These are phyloP conservation scores for Cutaneotrichosporon sp. DNA, from an alignment of 1,284 basidiomycete species.

Conservation along the genomic window DNA sequence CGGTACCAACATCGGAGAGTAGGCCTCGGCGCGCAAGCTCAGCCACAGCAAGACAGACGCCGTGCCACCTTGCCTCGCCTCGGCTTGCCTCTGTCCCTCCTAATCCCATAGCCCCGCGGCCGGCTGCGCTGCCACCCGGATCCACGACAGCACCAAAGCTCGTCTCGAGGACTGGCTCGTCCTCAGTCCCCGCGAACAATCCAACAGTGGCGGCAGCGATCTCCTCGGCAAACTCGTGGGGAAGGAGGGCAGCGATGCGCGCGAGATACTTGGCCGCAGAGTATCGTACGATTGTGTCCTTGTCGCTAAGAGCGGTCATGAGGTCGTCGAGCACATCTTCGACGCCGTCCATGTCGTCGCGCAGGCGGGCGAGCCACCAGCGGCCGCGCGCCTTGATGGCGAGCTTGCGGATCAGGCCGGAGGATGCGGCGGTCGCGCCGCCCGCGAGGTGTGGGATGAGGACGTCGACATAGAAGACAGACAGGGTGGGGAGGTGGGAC, in stretches of 20 bases:
- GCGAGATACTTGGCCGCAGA: conserved; percentile 91
- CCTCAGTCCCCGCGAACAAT: conserved; percentile 59
- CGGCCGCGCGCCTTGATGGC: conserved; percentile 49
- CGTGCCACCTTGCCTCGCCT: conserved; percentile 90
- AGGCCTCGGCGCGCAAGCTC: conserved; percentile 84
- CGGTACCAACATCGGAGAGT: conserved; percentile 62
- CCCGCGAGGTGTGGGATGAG: conserved; percentile 45
- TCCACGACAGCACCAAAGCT: conserved; percentile 44
- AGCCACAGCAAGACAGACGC: conserved; percentile 85
- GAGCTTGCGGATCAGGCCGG: conserved; percentile 49
- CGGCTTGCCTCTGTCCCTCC: conserved; percentile 63
- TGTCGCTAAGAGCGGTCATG: conserved; percentile 75
- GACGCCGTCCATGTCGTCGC: conserved; percentile 73
- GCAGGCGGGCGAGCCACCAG: conserved; percentile 48
- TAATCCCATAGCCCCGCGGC: conserved; percentile 59
- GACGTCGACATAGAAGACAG: conserved; percentile 31
- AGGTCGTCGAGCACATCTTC: conserved; percentile 74
- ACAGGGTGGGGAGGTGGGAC: conserved; percentile 39
- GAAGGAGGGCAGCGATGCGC: conserved; percentile 77
- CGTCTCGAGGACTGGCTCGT: conserved; percentile 46
- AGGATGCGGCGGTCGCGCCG: conserved; percentile 39
- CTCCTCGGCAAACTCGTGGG: conserved; percentile 70
- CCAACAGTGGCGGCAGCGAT: conserved; percentile 74
- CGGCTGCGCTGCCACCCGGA: conserved; percentile 61
- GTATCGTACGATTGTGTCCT: conserved; percentile 94